A percentile compares a stretch with the other conserved stretches of the same genome.
phyloP scores from a whole-genome alignment of 805 yeast genomes.

The Kurtzmaniella fragi region DNA sequence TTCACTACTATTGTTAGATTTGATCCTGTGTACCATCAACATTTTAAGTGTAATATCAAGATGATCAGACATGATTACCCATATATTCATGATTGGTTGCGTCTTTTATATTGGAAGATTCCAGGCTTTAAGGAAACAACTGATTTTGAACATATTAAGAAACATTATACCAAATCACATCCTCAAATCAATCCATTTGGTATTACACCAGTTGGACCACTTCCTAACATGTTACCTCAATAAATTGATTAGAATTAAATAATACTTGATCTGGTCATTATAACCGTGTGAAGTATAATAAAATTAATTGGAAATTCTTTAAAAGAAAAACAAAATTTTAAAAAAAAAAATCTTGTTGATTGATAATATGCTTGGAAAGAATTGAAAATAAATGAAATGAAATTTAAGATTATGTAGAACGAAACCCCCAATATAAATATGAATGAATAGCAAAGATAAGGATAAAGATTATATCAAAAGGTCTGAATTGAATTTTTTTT shows the following conservation, averaged over 20 bases:
- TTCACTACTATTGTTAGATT: constrained; percentile 86
- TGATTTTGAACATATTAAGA: constrained; percentile 83
- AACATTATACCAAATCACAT: constrained; percentile 87
- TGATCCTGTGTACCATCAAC: constrained; percentile 91
- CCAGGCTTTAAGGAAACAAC: constrained; percentile 76
- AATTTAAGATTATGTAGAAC: too few relatives aligned
- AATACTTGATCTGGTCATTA: too few relatives aligned
- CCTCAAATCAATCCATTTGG: constrained; percentile 72
- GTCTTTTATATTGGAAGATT: constrained; percentile 74
- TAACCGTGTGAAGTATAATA: constrained; percentile 16
- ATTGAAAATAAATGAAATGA: too few relatives aligned
- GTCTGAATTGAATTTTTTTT: too few relatives aligned
- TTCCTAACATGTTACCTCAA: constrained; percentile 57
- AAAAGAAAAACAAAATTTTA: too few relatives aligned
- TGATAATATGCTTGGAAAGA: too few relatives aligned
- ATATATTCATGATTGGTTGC: constrained; percentile 69
- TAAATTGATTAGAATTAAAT: constrained; percentile 4
- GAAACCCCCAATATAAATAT: too few relatives aligned
- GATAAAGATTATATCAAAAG: too few relatives aligned
- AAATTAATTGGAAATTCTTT: too few relatives aligned
- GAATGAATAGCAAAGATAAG: too few relatives aligned
- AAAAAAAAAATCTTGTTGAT: too few relatives aligned
- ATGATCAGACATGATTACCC: constrained; percentile 82
- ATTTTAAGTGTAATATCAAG: constrained; percentile 86
- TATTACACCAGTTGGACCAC: constrained; percentile 86